Base-by-base conservation (phyloP, 345 rosid genomes). In the Syzygium oleosum region DNA sequence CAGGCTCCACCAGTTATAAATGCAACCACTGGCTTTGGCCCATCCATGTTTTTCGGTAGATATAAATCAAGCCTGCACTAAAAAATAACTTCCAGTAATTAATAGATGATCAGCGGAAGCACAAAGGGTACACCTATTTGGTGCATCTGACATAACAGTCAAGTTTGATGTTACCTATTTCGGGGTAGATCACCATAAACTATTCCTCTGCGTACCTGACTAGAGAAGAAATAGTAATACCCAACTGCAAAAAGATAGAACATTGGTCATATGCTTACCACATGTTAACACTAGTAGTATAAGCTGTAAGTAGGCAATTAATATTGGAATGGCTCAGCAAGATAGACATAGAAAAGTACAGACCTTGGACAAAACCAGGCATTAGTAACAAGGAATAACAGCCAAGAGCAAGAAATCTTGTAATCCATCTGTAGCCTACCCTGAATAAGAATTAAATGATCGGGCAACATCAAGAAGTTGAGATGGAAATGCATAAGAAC, bases 1-100 rank as follows among this genome's bases (percentile, higher is more conserved):
- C 99, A 98, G 85, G 99, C 98, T 90, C 99, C 99, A 52, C 99
- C 99, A 31, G 99, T 96, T 85, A 98, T 89, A 93, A 98, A 98
- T 34, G 98, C 99, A 89, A 96, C 95, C 38, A 96, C 98, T 25
- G 99, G 99, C 91, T 94, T 98, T 86, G 94, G 95, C 59, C 97
- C 95, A 89, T 93, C 91, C 52, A 84, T 89, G 89, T 91, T 92
- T 88, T 94, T 94, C 17, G 99, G 99, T 55, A 98, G 92, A 93
- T 96, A 98, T 87, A 98, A 91, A 92, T 98, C 99, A 86, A 98
- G 96, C 93, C 99, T 98, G 94, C 87, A 89, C 63, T 68, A 56
- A 55, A 51, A 27, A 43, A 86, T 43, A 12, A 9, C 12, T 9
- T 17, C 84, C 84, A 63, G 43, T 85, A 43, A 88, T 87, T 15